phyloP scores from a whole-genome alignment of 78 protist genomes.

The Bodo saltans region DNA sequence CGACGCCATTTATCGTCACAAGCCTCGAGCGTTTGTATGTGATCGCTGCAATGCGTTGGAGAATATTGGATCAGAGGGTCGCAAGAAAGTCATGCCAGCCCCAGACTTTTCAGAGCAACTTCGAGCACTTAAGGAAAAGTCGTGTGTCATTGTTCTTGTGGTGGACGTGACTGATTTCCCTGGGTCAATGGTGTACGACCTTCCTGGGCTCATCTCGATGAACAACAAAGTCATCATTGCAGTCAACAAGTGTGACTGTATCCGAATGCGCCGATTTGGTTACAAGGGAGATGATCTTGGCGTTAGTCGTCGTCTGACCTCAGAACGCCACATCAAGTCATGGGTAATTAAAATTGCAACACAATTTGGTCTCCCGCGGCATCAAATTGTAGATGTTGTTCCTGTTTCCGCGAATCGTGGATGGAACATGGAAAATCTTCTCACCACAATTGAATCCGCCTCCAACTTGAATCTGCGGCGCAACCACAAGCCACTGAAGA shows the following conservation, averaged over 20 bases:
- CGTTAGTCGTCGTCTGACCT: neutral
- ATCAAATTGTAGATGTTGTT: neutral
- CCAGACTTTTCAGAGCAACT: neutral
- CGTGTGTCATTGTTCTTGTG: neutral
- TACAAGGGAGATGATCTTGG: no score
- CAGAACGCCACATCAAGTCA: neutral
- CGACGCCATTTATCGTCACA: neutral
- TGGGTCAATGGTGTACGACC: neutral
- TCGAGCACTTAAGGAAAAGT: neutral
- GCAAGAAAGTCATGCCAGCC: neutral
- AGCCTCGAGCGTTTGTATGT: neutral
- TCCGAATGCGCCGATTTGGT: neutral
- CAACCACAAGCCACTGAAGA: neutral
- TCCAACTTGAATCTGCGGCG: neutral
- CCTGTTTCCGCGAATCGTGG: neutral
- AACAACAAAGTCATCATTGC: neutral
- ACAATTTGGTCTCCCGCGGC: neutral
- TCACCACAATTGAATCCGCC: neutral
- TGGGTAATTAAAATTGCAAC: neutral
- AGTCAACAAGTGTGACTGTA: neutral
- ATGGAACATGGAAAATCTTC: neutral
- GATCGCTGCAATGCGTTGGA: neutral
- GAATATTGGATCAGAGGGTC: neutral
- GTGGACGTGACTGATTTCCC: neutral
- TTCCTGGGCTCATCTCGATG: neutral